Evolutionary conservation across 2,329 filamentous ascomycete species (phyloP).

Genomic region (Epichloe amarillans): DNA sequence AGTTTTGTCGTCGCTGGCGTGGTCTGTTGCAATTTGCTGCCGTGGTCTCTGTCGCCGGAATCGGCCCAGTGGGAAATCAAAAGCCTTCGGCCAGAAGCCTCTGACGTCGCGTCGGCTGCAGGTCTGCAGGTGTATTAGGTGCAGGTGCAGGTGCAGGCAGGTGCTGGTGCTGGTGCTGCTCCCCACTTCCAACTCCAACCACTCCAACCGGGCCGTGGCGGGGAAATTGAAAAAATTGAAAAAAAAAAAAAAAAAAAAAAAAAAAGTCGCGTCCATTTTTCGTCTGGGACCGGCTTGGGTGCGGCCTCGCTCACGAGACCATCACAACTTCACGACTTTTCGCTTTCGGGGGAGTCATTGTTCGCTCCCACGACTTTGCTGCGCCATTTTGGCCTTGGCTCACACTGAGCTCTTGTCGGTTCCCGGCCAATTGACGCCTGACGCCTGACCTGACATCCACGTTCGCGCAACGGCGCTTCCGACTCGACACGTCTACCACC

Average conservation of each 20-base stretch:
- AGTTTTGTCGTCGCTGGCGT: background rate
- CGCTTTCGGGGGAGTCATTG: background rate
- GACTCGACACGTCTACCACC: background rate
- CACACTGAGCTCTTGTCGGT: background rate
- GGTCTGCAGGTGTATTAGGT: background rate
- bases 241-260: conserved; percentile 8
- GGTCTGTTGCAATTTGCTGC: background rate
- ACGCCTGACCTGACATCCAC: background rate
- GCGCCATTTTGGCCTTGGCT: background rate
- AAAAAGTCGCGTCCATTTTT: conserved; percentile 5
- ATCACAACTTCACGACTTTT: background rate
- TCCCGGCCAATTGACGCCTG: background rate
- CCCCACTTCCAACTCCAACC: conserved; percentile 4
- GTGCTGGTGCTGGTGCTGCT: background rate
- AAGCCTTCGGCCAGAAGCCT: conserved; percentile 6
- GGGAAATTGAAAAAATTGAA: conserved; percentile 5
- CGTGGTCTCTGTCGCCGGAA: conserved; percentile 3
- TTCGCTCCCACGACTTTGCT: background rate
- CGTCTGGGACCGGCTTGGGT: background rate
- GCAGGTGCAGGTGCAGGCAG: no score
- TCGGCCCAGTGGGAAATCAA: conserved; percentile 2
- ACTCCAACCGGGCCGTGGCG: conserved; percentile 3
- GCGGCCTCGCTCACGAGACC: conserved; percentile 1
- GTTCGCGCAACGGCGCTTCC: background rate
- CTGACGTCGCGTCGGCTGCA: conserved; percentile 5